These are phyloP conservation scores for Thymus mandschuricus DNA, from an alignment of 257 asterid genomes.

Conservation along the genomic window DNA sequence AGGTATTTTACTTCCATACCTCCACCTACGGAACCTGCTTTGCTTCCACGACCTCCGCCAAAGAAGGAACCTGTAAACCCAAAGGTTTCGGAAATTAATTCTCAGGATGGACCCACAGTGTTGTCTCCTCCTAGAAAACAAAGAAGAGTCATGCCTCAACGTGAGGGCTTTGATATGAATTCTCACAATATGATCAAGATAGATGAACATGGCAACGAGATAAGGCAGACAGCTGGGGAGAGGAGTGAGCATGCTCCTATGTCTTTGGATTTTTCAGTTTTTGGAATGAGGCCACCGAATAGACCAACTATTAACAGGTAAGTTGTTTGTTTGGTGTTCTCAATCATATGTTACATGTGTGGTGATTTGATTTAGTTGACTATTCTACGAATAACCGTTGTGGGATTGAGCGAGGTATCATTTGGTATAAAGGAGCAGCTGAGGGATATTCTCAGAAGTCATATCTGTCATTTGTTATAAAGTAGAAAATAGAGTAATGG, in stretches of 20 bases:
- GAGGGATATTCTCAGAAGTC: background rate
- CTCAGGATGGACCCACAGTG: constrained; percentile 77
- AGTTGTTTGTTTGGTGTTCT: background rate
- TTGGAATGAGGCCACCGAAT: constrained; percentile 74
- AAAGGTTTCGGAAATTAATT: constrained; percentile 58
- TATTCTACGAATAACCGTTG: background rate
- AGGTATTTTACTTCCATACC: constrained; percentile 92
- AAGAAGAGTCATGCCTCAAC: constrained; percentile 91
- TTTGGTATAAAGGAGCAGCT: constrained; percentile 12
- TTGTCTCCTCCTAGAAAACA: constrained; percentile 96
- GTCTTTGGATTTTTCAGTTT: constrained; percentile 92
- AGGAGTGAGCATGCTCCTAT: constrained; percentile 77
- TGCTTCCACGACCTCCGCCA: constrained; percentile 90
- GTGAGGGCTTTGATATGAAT: constrained; percentile 75
- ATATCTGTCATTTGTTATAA: background rate
- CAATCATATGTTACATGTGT: constrained; percentile 5
- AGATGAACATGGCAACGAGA: constrained; percentile 66
- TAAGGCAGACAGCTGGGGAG: constrained; percentile 62
- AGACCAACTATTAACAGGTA: constrained; percentile 98
- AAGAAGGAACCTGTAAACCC: constrained; percentile 66
- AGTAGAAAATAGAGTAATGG: background rate
- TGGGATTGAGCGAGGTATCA: background rate
- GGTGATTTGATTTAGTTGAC: background rate
- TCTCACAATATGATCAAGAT: constrained; percentile 45
- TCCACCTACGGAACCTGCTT: constrained; percentile 89